Percentiles rank a stretch among this genome's conserved stretches.
Evolutionary conservation across 2,329 filamentous ascomycete genomes (phyloP).

Genomic region (Ascochyta koolunga): DNA sequence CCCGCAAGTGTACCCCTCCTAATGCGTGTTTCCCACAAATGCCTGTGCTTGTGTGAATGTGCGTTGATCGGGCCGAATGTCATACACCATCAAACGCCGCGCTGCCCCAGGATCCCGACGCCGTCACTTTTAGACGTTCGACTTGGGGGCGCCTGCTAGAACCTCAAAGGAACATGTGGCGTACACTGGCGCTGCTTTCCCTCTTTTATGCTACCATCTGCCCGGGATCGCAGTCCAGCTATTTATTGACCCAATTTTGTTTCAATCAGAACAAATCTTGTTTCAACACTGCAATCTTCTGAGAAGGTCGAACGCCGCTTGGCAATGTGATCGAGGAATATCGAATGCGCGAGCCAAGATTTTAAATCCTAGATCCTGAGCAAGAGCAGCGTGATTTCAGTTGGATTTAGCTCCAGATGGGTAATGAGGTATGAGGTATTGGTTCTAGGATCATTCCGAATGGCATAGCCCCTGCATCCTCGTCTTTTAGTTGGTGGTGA

Average conservation of each 20-base stretch:
- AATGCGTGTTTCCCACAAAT: conserved; percentile 4
- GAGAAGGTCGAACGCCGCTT: not conserved
- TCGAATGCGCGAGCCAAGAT: conserved; percentile 1
- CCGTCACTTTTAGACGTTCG: conserved; percentile 1
- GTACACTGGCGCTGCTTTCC: not conserved
- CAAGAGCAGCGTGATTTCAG: conserved; percentile 10
- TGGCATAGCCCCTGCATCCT: not conserved
- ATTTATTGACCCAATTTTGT: not conserved
- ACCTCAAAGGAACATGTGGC: not conserved
- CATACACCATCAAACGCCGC: conserved; percentile 5
- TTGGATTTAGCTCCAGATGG: not conserved
- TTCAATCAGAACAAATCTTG: not conserved
- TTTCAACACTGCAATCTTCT: not conserved
- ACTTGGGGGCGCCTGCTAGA: conserved; percentile 2
- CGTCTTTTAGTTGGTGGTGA: not conserved
- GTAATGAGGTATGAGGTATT: not conserved
- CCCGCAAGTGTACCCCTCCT: conserved; percentile 11
- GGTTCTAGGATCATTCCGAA: conserved; percentile 13
- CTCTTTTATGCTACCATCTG: not conserved
- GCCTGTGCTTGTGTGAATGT: conserved; percentile 3
- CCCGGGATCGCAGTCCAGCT: conserved; percentile 2
- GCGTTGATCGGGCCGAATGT: conserved; percentile 1
- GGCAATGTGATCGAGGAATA: not conserved
- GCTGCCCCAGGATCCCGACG: conserved; percentile 6
- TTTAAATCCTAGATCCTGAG: not conserved